Evolutionary conservation across 768 basidiomycete genomes (phyloP).

Genomic region (Boletellus emodensis): DNA sequence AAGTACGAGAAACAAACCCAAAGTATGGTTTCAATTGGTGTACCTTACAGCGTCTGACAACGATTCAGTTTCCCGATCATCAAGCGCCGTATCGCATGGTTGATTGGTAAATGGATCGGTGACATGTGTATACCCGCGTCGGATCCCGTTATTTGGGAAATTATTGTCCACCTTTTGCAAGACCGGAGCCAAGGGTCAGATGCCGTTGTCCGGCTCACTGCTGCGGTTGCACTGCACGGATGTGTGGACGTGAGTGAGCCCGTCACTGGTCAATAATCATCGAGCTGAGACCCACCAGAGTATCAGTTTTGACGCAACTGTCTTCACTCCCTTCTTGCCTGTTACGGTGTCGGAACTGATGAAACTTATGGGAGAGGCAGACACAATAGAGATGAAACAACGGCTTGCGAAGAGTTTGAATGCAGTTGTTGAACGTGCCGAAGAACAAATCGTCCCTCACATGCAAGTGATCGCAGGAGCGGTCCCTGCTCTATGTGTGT

Average conservation of each 20-base stretch:
- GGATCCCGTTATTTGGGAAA: conserved; percentile 70
- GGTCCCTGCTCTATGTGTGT: conserved; percentile 69
- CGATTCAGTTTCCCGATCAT: conserved; percentile 75
- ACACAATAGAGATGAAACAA: conserved; percentile 73
- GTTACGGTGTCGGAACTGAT: conserved; percentile 61
- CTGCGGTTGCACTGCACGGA: conserved; percentile 73
- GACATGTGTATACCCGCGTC: conserved; percentile 60
- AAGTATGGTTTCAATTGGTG: conserved; percentile 39
- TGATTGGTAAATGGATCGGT: conserved; percentile 84
- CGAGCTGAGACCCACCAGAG: conserved; percentile 41
- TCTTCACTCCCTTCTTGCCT: conserved; percentile 69
- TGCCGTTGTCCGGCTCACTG: conserved; percentile 81
- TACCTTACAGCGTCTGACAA: conserved; percentile 6
- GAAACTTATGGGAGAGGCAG: conserved; percentile 65
- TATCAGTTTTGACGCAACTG: conserved; percentile 53
- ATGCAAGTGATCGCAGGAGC: conserved; percentile 57
- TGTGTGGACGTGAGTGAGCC: conserved; percentile 74
- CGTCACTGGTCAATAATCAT: neutral
- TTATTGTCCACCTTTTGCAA: conserved; percentile 71
- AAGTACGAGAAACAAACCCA: conserved; percentile 57
- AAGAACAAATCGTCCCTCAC: conserved; percentile 61
- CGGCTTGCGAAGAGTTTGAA: conserved; percentile 69
- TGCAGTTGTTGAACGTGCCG: conserved; percentile 55
- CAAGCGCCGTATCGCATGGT: conserved; percentile 93
- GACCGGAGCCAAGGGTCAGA: conserved; percentile 71